Percentiles rank a stretch among this genome's conserved stretches.
Conservation (phyloP, 257 asterid species). For the Solanum chiquidenum region DNA sequence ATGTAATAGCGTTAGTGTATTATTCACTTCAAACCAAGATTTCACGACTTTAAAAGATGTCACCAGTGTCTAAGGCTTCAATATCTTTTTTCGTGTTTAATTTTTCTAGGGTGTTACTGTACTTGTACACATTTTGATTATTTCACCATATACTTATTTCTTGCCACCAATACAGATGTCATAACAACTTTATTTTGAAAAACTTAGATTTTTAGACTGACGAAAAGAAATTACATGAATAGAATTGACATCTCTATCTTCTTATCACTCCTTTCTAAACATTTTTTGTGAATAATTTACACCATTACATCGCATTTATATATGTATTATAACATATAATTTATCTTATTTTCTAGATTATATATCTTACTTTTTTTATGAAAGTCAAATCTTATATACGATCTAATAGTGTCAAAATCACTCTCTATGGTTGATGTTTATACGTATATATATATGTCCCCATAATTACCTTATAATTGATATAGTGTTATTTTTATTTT, state of each 20-base stretch:
- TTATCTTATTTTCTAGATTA: neutral
- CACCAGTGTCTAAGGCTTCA: neutral
- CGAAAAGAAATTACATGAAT: neutral
- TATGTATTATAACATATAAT: neutral
- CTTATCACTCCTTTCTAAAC: too few species aligned
- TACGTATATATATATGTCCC: too few species aligned
- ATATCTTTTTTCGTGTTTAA: neutral
- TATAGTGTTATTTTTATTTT: neutral
- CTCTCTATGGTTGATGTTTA: neutral
- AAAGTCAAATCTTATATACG: neutral
- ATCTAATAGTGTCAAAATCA: neutral
- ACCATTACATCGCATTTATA: too few species aligned
- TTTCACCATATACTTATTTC: neutral
- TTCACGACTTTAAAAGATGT: neutral
- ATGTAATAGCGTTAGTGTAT: neutral
- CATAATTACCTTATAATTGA: neutral
- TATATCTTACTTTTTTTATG: neutral
- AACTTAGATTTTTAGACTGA: neutral
- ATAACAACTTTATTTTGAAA: neutral
- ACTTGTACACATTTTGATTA: neutral
- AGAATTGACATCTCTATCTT: too few species aligned
- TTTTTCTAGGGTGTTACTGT: neutral
- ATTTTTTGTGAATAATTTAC: neutral
- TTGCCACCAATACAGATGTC: neutral
- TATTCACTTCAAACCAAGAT: neutral